These are phyloP conservation scores for Trichosporon sp. DNA, from an alignment of 1,284 basidiomycete species.

Conservation along the genomic window DNA sequence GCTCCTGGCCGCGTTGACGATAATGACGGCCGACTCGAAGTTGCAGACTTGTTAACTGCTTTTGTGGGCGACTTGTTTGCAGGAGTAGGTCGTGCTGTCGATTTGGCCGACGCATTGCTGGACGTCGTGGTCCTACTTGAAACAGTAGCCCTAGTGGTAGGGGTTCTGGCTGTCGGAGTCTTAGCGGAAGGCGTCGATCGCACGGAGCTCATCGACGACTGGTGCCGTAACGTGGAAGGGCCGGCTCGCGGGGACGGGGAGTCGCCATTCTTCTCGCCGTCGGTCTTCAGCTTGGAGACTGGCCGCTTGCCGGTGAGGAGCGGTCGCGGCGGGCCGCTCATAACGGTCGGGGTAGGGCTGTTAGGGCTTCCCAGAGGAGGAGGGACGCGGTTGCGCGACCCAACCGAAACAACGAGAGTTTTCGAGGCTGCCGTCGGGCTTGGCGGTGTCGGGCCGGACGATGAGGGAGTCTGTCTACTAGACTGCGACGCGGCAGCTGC, in stretches of 20 bases:
- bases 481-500: constrained; percentile 10
- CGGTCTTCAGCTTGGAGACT: constrained; percentile 17
- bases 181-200: constrained; percentile 15
- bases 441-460: constrained; percentile 36
- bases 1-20: not conserved
- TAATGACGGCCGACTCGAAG: not conserved
- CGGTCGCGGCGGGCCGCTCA: constrained; percentile 38
- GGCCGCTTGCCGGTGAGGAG: constrained; percentile 44
- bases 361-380: constrained; percentile 19
- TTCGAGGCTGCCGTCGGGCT: constrained; percentile 42
- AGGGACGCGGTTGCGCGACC: constrained; percentile 19
- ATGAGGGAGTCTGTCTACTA: constrained; percentile 15
- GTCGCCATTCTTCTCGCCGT: not conserved
- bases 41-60: not conserved
- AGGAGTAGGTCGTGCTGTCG: not conserved
- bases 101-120: constrained; percentile 2
- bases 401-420: constrained; percentile 36
- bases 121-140: not conserved
- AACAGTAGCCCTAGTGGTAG: not conserved
- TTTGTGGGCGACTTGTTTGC: constrained; percentile 4
- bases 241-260: constrained; percentile 12
- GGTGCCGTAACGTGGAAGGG: constrained; percentile 20
- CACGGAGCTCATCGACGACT: constrained; percentile 24
- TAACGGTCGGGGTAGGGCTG: constrained; percentile 36
- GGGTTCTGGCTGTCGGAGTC: constrained; percentile 13